Evolutionary conservation across 225 moss, liverwort and hornwort species (phyloP).

Genomic region (Physcomitrium patens): DNA sequence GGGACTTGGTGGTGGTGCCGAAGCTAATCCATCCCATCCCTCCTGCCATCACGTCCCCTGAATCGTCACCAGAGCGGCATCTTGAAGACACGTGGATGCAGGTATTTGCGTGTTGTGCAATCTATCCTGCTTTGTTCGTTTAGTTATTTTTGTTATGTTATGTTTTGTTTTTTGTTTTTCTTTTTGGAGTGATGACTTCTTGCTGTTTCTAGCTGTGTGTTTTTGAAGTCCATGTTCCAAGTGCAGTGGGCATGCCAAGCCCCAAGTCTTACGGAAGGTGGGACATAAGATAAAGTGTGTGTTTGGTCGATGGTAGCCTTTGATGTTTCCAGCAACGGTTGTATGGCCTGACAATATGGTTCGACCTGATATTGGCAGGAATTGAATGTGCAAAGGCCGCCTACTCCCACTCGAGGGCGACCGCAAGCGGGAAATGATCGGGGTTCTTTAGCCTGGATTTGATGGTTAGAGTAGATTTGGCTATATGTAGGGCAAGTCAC

Average conservation of each 20-base stretch:
- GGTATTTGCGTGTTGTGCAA: constrained; percentile 33
- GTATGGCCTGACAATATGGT: neutral
- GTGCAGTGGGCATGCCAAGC: constrained; percentile 1
- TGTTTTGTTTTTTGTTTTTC: too few species aligned
- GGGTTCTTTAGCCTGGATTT: constrained; percentile 78
- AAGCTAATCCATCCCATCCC: constrained; percentile 90
- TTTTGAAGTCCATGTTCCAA: neutral
- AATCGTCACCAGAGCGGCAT: constrained; percentile 75
- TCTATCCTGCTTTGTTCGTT: neutral
- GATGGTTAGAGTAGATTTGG: constrained; percentile 38
- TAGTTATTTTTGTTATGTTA: neutral
- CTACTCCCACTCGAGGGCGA: constrained; percentile 81
- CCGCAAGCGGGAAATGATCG: constrained; percentile 77
- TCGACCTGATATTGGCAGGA: constrained; percentile 47
- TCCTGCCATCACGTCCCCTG: constrained; percentile 71
- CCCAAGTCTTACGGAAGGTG: neutral
- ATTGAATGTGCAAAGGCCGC: constrained; percentile 82
- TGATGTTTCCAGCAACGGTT: neutral
- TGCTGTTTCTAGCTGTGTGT: too few species aligned
- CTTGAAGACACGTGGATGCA: constrained; percentile 91
- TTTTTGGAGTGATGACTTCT: too few species aligned
- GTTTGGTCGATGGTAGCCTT: neutral
- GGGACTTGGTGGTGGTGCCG: constrained; percentile 85
- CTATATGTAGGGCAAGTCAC: constrained; percentile 30
- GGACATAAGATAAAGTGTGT: neutral